A percentile compares a stretch with the other conserved stretches of the same genome.
phyloP scores from a whole-genome alignment of 805 yeast genomes.

The Yarrowia divulgata region DNA sequence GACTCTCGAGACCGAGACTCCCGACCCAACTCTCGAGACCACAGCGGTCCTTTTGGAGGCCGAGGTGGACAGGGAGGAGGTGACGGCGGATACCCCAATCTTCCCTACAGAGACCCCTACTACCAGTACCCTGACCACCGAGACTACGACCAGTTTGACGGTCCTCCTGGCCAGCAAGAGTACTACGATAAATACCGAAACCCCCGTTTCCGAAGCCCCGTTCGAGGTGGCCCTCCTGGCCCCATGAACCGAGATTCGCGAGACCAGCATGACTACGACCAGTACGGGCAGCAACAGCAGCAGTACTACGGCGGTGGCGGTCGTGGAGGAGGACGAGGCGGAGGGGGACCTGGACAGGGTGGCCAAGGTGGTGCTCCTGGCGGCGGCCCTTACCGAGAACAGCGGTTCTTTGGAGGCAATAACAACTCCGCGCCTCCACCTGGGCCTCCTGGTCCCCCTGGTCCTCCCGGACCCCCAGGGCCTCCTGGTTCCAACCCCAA shows the following conservation, averaged over 20 bases:
- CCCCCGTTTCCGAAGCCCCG: conserved; percentile 34
- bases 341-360: conserved; percentile 10
- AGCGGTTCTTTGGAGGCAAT: conserved; percentile 32
- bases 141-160: conserved; percentile 35
- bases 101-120: conserved; percentile 35
- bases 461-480: conserved; percentile 20
- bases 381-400: conserved; percentile 23
- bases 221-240: conserved; percentile 22
- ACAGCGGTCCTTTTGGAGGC: conserved; percentile 5
- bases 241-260: conserved; percentile 14
- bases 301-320: background rate
- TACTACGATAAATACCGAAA: conserved; percentile 36
- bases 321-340: conserved; percentile 21
- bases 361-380: background rate
- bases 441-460: conserved; percentile 23
- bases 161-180: conserved; percentile 28
- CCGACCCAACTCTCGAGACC: conserved; percentile 25
- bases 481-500: conserved; percentile 24
- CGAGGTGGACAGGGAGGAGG: conserved; percentile 19
- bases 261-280: conserved; percentile 33
- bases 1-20: conserved; percentile 29
- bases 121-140: conserved; percentile 37
- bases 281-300: conserved; percentile 2
- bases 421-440: conserved; percentile 1
- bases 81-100: conserved; percentile 34